These are phyloP conservation scores for Neocatenulostroma microsporum DNA, from an alignment of 2,329 filamentous ascomycete species.

Conservation along the genomic window DNA sequence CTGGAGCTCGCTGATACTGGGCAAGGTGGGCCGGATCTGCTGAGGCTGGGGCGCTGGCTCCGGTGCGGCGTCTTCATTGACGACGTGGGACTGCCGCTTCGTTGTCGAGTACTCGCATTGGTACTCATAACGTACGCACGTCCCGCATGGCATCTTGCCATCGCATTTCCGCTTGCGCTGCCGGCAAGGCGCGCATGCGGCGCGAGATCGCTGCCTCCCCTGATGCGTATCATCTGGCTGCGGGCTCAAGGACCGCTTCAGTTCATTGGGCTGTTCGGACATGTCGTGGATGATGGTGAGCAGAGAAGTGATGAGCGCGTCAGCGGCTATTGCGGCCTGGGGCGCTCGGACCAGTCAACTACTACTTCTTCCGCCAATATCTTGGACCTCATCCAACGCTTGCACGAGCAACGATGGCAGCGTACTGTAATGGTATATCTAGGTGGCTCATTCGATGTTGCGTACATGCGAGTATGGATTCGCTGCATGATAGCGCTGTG, in stretches of 20 bases:
- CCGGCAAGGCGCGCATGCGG: conserved; percentile 28
- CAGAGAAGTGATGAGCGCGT: too few species aligned
- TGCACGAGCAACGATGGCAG: too few species aligned
- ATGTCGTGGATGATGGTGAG: too few species aligned
- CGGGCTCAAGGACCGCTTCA: conserved; percentile 21
- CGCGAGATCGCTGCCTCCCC: conserved; percentile 27
- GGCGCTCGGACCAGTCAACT: too few species aligned
- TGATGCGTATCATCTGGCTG: conserved; percentile 12
- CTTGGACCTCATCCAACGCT: too few species aligned
- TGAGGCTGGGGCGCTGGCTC: conserved; percentile 17
- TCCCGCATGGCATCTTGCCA: conserved; percentile 26
- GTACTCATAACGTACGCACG: conserved; percentile 30
- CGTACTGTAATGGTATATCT: too few species aligned
- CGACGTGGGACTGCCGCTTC: conserved; percentile 20
- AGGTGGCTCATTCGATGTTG: too few species aligned
- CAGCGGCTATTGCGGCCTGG: too few species aligned
- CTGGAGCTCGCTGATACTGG: conserved; percentile 26
- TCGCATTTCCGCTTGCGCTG: conserved; percentile 24
- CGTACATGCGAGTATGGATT: too few species aligned
- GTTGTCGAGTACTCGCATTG: conserved; percentile 27
- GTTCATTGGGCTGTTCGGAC: too few species aligned
- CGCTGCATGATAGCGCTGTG: too few species aligned
- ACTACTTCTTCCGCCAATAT: too few species aligned
- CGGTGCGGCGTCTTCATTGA: conserved; percentile 19
- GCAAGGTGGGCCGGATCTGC: conserved; percentile 16